A percentile compares a stretch with the other conserved stretches of the same genome.
These are phyloP conservation scores for carrot (Daucus carota) DNA, from an alignment of 129 eudicot species.

Conservation along the genomic window DNA sequence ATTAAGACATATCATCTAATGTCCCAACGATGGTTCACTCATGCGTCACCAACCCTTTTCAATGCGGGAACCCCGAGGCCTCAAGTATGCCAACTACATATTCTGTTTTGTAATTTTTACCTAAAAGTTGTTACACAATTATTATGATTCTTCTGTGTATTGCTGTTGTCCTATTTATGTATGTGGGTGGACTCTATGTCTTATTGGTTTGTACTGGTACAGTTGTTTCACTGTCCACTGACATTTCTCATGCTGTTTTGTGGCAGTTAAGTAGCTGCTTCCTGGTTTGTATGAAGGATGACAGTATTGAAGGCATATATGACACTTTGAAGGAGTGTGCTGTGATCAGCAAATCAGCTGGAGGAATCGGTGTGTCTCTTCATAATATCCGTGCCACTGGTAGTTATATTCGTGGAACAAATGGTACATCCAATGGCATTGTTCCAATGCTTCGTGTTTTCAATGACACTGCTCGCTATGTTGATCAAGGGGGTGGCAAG, in stretches of 20 bases:
- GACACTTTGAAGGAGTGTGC: conserved; percentile 66
- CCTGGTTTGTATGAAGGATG: conserved; percentile 63
- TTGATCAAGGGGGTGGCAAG: conserved; percentile 77
- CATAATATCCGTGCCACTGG: conserved; percentile 70
- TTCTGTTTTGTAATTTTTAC: neutral
- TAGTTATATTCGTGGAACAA: conserved; percentile 65
- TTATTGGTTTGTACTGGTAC: neutral
- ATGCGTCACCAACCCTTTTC: conserved; percentile 69
- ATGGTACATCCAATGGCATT: conserved; percentile 67
- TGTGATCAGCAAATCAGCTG: conserved; percentile 74
- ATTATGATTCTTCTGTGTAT: neutral
- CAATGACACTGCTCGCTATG: conserved; percentile 60
- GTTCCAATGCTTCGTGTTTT: conserved; percentile 65
- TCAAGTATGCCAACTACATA: conserved; percentile 28
- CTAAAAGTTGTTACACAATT: neutral
- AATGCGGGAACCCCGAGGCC: conserved; percentile 71
- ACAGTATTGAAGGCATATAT: conserved; percentile 64
- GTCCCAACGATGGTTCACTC: conserved; percentile 75
- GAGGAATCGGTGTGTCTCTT: conserved; percentile 58
- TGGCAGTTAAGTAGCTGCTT: conserved; percentile 71
- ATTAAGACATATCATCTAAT: conserved; percentile 52
- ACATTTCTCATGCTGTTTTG: neutral
- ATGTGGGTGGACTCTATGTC: neutral
- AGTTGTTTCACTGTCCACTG: neutral
- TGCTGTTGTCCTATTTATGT: neutral